A percentile compares a stretch with the other conserved stretches of the same genome.
Conservation (phyloP, 768 basidiomycete genomes). For the Suillus tomentosus region DNA sequence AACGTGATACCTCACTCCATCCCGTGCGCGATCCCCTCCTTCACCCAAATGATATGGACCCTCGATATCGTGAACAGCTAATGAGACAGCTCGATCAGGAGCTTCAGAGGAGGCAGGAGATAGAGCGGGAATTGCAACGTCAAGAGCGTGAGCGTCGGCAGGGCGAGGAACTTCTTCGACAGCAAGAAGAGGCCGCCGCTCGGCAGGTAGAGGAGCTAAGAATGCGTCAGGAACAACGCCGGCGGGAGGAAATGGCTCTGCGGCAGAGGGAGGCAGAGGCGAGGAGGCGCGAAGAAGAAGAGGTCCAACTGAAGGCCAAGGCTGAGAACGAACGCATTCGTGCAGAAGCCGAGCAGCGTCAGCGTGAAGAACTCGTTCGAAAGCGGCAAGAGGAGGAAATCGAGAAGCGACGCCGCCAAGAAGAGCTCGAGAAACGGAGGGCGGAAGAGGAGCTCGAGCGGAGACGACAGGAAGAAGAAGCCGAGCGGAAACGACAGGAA, state of each 20-base stretch:
- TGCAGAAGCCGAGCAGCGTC: constrained; percentile 8
- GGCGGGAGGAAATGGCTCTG: background rate
- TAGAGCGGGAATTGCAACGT: constrained; percentile 3
- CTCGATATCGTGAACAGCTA: constrained; percentile 1
- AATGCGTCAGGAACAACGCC: constrained; percentile 3
- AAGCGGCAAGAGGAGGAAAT: constrained; percentile 5
- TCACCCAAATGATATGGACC: background rate
- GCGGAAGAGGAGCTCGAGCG: background rate
- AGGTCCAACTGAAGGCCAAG: background rate
- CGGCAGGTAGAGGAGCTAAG: background rate
- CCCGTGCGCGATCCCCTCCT: background rate
- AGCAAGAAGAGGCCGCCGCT: constrained; percentile 1
- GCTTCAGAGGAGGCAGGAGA: background rate
- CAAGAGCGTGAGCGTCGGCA: constrained; percentile 3
- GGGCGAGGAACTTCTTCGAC: constrained; percentile 1
- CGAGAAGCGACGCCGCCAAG: constrained; percentile 4
- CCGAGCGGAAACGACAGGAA: background rate
- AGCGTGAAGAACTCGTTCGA: constrained; percentile 1
- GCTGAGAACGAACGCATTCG: constrained; percentile 1
- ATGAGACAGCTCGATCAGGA: constrained; percentile 4
- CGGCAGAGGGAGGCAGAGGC: constrained; percentile 1
- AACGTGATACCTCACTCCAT: background rate
- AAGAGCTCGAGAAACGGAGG: background rate
- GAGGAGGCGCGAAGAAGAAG: constrained; percentile 5
- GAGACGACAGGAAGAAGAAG: constrained; percentile 3